Percentiles rank a stretch among this genome's conserved stretches.
Evolutionary conservation across 306 rosid genomes (phyloP).

Genomic region (Vachellia collinsii): DNA sequence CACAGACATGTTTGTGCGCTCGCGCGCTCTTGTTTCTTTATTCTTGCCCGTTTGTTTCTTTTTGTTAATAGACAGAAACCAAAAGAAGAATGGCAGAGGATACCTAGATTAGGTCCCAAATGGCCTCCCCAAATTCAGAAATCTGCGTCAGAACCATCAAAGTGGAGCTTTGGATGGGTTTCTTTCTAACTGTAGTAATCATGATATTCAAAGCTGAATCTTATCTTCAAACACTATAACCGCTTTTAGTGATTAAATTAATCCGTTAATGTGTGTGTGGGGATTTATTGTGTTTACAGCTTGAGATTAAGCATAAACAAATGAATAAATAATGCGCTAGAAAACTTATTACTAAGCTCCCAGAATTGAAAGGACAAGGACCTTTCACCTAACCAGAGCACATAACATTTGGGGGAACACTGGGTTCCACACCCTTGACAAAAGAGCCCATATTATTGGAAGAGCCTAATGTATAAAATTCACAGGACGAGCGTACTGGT

Average conservation of each 20-base stretch:
- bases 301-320: conserved; percentile 8
- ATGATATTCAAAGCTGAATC: conserved; percentile 33
- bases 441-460: conserved; percentile 42
- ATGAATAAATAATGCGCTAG: conserved; percentile 21
- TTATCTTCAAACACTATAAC: conserved; percentile 30
- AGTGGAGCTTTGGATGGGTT: conserved; percentile 24
- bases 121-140: conserved; percentile 14
- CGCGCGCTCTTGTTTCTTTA: not conserved
- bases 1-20: too few species aligned
- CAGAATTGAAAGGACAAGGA: conserved; percentile 40
- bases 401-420: conserved; percentile 25
- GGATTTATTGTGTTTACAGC: not conserved
- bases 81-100: not conserved
- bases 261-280: conserved; percentile 5
- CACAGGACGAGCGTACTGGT: not conserved
- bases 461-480: not conserved
- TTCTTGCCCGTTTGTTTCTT: not conserved
- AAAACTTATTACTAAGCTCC: conserved; percentile 29
- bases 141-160: not conserved
- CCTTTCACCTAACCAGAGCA: conserved; percentile 52
- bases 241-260: conserved; percentile 27
- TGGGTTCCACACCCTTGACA: conserved; percentile 59
- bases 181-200: conserved; percentile 23
- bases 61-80: not conserved
- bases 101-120: not conserved